Evolutionary conservation across 345 rosid species (phyloP).

Genomic region (Heritiera littoralis): DNA sequence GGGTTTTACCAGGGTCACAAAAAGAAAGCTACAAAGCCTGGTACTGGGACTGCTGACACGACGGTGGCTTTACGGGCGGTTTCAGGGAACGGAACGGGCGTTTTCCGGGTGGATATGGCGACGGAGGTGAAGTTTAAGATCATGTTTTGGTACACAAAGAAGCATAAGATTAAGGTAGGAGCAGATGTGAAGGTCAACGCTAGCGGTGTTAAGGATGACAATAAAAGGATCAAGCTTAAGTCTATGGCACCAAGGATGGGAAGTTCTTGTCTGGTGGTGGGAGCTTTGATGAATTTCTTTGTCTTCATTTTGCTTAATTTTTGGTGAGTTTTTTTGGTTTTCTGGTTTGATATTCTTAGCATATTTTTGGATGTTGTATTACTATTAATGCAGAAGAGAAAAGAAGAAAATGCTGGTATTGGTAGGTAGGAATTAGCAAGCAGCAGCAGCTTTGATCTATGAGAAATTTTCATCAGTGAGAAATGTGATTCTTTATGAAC

Average conservation of each 20-base stretch:
- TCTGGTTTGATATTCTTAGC: not conserved
- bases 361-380: not conserved
- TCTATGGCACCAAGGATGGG: conserved; percentile 37
- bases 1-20: conserved; percentile 26
- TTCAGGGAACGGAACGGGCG: conserved; percentile 36
- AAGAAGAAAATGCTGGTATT: not conserved
- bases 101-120: conserved; percentile 64
- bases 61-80: conserved; percentile 36
- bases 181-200: conserved; percentile 49
- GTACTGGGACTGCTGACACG: conserved; percentile 24
- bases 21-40: conserved; percentile 37
- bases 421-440: not conserved
- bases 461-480: not conserved
- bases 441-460: not conserved
- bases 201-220: conserved; percentile 30
- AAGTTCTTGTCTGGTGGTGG: conserved; percentile 15
- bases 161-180: conserved; percentile 44
- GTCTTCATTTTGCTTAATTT: conserved; percentile 29
- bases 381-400: not conserved
- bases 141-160: conserved; percentile 57
- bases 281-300: conserved; percentile 21
- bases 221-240: conserved; percentile 48
- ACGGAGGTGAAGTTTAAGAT: conserved; percentile 70
- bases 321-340: conserved; percentile 16
- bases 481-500: conserved; percentile 1